Evolutionary conservation across 331 rosid genomes (phyloP), one percentile per base, ranked within the genome.

Genomic region (Malus hybrid): DNA sequence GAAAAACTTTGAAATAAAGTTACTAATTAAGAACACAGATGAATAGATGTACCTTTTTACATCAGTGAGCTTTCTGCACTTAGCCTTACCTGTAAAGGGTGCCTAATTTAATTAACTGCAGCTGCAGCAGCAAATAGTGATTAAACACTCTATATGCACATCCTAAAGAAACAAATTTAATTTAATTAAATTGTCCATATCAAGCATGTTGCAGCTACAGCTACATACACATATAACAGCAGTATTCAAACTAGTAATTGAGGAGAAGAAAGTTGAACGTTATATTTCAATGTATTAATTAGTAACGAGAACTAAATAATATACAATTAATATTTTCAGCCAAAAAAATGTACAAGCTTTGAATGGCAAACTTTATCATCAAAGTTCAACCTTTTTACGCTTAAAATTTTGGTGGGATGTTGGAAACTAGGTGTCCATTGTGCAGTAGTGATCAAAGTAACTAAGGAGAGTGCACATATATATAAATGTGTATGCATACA

Each of bases 31-130:
- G 76, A 57, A 80, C 61, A 68, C 66, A 73, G 78, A 66, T 39
- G 61, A 42, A 74, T 60, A 56, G 50, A 20, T 34, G 26, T 77
- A 85, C 88, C 85, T 78, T 82, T 78, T 79, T 48, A 69, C 56
- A 83, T 86, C 82, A 82, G 84, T 84, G 82, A 73, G 70, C 84
- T 79, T 86, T 86, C 89, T 83, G 88, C 66, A 29, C 68, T 18
- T 52, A 63, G 46, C 85, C 65, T 82, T 77, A 73, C 89, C 88
- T 86, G 93, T 88, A 89, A 84, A 87, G 91, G 86, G 85, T 84
- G 88, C 87, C 88, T 83, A 75, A 86, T 82, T 18, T 52, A 18
- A 52, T 85, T 78, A 72, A 78, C 78, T 60, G 89, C 83, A 81
- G 84, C 82, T 81, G 88, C 50, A 78, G 74, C 77, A 71, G 60